Conservation (phyloP, 371 early-diverging fungal species). For the Lichtheimia ornata region DNA sequence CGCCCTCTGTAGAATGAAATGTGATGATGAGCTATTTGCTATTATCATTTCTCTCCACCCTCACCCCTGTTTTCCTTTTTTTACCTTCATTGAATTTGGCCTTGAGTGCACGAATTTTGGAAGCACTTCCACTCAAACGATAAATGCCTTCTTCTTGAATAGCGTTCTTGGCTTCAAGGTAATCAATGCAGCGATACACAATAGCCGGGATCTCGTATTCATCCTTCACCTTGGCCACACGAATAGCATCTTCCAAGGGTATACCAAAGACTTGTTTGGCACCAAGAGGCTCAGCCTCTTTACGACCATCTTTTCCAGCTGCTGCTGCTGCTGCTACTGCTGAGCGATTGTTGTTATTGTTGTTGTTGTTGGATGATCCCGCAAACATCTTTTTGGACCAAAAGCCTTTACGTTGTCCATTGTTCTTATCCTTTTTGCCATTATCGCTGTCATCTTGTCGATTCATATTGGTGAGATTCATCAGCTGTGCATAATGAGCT, state of each 20-base stretch:
- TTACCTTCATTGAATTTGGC: slow-evolving; percentile 74
- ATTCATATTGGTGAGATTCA: slow-evolving; percentile 9
- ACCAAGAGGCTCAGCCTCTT: slow-evolving; percentile 13
- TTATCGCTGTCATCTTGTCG: slow-evolving; percentile 8
- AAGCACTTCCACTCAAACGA: slow-evolving; percentile 81
- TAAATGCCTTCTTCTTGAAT: slow-evolving; percentile 95
- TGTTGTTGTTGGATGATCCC: slow-evolving; percentile 11
- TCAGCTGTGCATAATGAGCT: background rate
- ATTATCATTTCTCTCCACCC: background rate
- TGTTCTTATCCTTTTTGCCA: slow-evolving; percentile 24
- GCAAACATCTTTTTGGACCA: slow-evolving; percentile 33
- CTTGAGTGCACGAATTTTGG: slow-evolving; percentile 73
- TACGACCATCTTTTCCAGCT: slow-evolving; percentile 2
- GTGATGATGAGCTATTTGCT: background rate
- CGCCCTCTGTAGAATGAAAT: slow-evolving; percentile 24
- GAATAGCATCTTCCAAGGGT: slow-evolving; percentile 67
- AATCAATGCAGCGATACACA: slow-evolving; percentile 94
- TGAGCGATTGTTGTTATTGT: slow-evolving; percentile 11
- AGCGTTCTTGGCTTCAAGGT: slow-evolving; percentile 81
- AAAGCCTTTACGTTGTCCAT: slow-evolving; percentile 22
- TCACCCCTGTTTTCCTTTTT: too few relatives aligned
- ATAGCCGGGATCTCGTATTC: slow-evolving; percentile 86
- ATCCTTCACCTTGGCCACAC: slow-evolving; percentile 64
- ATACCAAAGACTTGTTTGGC: slow-evolving; percentile 73
- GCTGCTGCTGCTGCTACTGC: background rate